Evolutionary conservation across 1,284 basidiomycete species (phyloP).

Genomic region (Tylopilus sp.): DNA sequence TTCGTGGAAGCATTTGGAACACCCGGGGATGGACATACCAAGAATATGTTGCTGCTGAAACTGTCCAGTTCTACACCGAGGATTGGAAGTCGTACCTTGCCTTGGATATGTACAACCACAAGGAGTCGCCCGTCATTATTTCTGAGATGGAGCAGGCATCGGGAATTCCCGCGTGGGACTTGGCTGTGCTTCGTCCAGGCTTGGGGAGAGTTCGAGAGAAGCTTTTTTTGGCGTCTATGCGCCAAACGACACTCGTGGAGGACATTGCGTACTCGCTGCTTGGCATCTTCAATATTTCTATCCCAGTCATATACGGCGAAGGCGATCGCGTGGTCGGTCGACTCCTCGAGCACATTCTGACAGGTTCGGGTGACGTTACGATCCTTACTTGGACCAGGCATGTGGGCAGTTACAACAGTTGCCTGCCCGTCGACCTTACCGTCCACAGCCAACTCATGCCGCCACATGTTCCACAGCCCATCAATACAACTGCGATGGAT

Average conservation of each 20-base stretch:
- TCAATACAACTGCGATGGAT: neutral
- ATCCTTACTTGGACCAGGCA: conserved; percentile 12
- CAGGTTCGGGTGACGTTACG: conserved; percentile 5
- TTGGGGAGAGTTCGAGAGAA: neutral
- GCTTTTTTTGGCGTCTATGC: neutral
- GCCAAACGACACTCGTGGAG: neutral
- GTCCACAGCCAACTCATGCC: neutral
- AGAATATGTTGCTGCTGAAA: conserved; percentile 7
- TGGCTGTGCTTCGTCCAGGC: conserved; percentile 5
- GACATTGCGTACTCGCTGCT: conserved; percentile 3
- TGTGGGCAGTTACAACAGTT: conserved; percentile 6
- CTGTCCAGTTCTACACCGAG: no score
- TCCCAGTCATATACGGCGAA: conserved; percentile 5
- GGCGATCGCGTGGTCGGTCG: conserved; percentile 10
- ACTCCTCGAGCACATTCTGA: conserved; percentile 4
- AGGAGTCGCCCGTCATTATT: neutral
- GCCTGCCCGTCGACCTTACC: conserved; percentile 7
- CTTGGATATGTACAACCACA: neutral
- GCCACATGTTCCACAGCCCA: neutral
- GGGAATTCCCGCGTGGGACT: neutral
- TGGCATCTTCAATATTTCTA: conserved; percentile 1
- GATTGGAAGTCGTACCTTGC: no score
- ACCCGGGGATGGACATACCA: conserved; percentile 12
- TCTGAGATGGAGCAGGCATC: conserved; percentile 4
- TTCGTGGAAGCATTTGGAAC: conserved; percentile 13